phyloP scores from a whole-genome alignment of 768 basidiomycete genomes.

The Panaeolus papilionaceus region DNA sequence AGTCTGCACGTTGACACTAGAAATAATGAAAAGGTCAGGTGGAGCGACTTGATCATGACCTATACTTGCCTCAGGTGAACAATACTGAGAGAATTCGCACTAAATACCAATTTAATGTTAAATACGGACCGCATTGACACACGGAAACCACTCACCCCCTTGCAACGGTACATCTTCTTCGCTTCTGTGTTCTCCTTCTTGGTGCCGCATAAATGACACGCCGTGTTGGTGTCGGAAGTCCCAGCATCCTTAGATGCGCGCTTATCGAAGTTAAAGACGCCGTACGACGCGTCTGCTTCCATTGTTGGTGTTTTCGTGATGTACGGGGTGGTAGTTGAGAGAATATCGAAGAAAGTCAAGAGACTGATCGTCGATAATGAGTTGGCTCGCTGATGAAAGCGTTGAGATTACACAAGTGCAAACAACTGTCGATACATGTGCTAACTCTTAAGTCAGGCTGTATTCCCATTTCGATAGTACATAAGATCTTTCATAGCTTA shows the following conservation, averaged over 20 bases:
- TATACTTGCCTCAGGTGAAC: neutral
- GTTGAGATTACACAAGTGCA: too few species aligned
- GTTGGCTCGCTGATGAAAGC: too few species aligned
- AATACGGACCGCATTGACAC: neutral
- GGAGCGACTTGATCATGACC: neutral
- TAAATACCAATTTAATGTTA: neutral
- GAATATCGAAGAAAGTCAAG: too few species aligned
- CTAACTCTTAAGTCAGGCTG: too few species aligned
- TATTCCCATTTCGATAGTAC: too few species aligned
- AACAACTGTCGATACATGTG: too few species aligned
- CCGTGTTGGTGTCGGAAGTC: neutral
- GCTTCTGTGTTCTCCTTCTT: neutral
- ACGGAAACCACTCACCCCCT: neutral
- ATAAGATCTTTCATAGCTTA: too few species aligned
- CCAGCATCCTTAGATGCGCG: neutral
- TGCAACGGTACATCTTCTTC: neutral
- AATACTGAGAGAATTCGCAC: neutral
- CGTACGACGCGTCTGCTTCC: neutral
- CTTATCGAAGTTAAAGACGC: conserved; percentile 5
- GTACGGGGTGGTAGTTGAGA: too few species aligned
- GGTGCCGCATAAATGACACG: neutral
- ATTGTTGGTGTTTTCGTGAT: neutral
- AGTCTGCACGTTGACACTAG: conserved; percentile 2
- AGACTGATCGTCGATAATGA: too few species aligned
- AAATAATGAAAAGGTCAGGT: neutral